These are phyloP conservation scores for Pulveroboletus sp. DNA, from an alignment of 768 basidiomycete species.

Conservation along the genomic window DNA sequence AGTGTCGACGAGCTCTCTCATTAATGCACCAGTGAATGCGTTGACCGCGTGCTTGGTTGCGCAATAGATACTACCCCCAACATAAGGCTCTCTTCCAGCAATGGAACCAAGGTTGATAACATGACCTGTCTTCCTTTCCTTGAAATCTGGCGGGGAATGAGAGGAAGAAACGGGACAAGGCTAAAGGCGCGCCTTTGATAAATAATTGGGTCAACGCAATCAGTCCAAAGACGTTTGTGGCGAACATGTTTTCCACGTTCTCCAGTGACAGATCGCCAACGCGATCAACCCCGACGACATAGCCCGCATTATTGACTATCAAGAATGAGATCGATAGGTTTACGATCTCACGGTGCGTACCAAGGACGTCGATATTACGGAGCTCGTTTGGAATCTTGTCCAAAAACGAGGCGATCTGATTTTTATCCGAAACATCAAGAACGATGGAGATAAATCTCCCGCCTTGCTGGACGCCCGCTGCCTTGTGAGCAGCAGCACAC, in stretches of 20 bases:
- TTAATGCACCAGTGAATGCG: conserved; percentile 79
- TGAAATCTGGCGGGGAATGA: conserved; percentile 58
- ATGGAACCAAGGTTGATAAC: conserved; percentile 95
- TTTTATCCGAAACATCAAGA: conserved; percentile 78
- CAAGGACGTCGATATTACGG: conserved; percentile 77
- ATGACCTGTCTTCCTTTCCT: conserved; percentile 73
- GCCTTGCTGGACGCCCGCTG: conserved; percentile 68
- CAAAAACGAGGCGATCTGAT: conserved; percentile 65
- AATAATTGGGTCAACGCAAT: conserved; percentile 80
- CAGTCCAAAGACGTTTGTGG: conserved; percentile 80
- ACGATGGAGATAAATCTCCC: conserved; percentile 72
- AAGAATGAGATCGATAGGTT: neutral
- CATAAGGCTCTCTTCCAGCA: conserved; percentile 85
- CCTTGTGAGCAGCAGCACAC: conserved; percentile 68
- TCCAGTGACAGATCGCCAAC: conserved; percentile 77
- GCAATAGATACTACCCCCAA: conserved; percentile 89
- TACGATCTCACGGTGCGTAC: conserved; percentile 38
- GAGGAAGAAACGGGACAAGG: neutral
- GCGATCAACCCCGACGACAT: conserved; percentile 83
- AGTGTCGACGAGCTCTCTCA: conserved; percentile 89
- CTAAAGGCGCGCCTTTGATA: conserved; percentile 43
- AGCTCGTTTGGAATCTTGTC: conserved; percentile 70
- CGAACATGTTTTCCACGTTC: conserved; percentile 83
- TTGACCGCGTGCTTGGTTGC: conserved; percentile 87
- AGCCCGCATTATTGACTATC: conserved; percentile 79